A percentile compares a stretch with the other conserved stretches of the same genome.
Conservation (phyloP, 108 stramenopile genomes). For the Cylindrotheca closterium region DNA sequence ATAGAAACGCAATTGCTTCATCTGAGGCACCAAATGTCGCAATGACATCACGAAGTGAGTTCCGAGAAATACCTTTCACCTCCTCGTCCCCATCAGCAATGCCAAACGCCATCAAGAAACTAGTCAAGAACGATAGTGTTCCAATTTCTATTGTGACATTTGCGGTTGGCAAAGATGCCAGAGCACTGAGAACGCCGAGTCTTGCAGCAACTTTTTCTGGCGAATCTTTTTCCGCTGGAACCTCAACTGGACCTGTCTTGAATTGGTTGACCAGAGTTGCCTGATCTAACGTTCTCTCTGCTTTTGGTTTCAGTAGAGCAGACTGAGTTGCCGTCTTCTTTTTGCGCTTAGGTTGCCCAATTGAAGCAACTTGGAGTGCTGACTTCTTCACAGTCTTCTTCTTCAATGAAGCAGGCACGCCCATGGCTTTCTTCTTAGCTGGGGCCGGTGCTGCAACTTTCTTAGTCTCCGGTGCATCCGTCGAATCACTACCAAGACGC, state of each 20-base stretch:
- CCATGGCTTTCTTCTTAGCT: slow-evolving; percentile 23
- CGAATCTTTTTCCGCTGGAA: slow-evolving; percentile 63
- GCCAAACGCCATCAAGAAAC: slow-evolving; percentile 82
- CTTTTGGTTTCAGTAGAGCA: slow-evolving; percentile 67
- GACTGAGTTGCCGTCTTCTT: slow-evolving; percentile 55
- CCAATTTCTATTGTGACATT: slow-evolving; percentile 56
- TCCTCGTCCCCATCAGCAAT: slow-evolving; percentile 76
- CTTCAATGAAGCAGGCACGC: slow-evolving; percentile 35
- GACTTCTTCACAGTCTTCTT: slow-evolving; percentile 54
- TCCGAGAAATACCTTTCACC: slow-evolving; percentile 62
- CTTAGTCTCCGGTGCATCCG: slow-evolving; percentile 3
- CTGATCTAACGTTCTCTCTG: slow-evolving; percentile 72
- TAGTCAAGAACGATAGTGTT: slow-evolving; percentile 62
- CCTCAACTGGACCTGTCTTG: slow-evolving; percentile 31
- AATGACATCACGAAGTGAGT: slow-evolving; percentile 75
- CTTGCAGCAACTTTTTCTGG: slow-evolving; percentile 63
- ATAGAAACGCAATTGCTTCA: slow-evolving; percentile 74
- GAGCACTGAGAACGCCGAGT: slow-evolving; percentile 67
- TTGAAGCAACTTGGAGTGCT: slow-evolving; percentile 51
- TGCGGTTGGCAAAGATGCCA: slow-evolving; percentile 62
- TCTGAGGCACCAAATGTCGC: slow-evolving; percentile 68
- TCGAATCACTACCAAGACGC: slow-evolving; percentile 34
- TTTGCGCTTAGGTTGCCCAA: slow-evolving; percentile 59
- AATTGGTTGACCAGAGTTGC: slow-evolving; percentile 70
- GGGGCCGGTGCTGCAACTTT: slow-evolving; percentile 15